Conservation (phyloP, 2,329 filamentous ascomycete genomes). For the Parasarocladium wereldwijsianum region DNA sequence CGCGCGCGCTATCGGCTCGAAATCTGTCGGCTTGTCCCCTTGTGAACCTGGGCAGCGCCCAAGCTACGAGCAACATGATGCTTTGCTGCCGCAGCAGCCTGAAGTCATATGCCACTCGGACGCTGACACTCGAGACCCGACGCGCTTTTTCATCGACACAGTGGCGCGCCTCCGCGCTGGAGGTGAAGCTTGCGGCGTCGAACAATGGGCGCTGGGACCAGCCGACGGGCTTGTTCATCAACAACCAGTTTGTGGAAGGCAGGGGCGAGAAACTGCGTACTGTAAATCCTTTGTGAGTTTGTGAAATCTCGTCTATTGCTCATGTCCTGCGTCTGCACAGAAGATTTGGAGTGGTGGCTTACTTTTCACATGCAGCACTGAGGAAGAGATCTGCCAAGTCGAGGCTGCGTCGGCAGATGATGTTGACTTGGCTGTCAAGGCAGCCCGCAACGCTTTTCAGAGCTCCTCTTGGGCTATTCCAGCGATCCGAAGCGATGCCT, state of each 20-base stretch:
- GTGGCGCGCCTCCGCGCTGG: conserved; percentile 1
- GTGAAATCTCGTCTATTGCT: background rate
- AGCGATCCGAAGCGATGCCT: conserved; percentile 52
- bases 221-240: conserved; percentile 68
- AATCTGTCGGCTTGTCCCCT: too few relatives aligned
- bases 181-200: conserved; percentile 44
- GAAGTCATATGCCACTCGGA: too few relatives aligned
- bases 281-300: conserved; percentile 52
- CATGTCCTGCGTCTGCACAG: background rate
- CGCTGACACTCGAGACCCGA: too few relatives aligned
- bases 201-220: conserved; percentile 61
- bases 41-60: too few relatives aligned
- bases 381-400: conserved; percentile 56
- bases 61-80: too few relatives aligned
- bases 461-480: conserved; percentile 51
- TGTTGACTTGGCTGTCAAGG: conserved; percentile 53
- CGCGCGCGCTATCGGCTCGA: too few relatives aligned
- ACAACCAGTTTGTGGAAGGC: conserved; percentile 63
- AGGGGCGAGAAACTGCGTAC: conserved; percentile 49
- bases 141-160: too few relatives aligned
- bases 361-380: conserved; percentile 21
- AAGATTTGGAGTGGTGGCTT: background rate
- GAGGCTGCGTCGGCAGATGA: conserved; percentile 53
- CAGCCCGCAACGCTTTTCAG: conserved; percentile 55
- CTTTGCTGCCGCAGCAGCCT: too few relatives aligned